These are phyloP conservation scores for Penicillium pancosmium DNA, from an alignment of 495 filamentous ascomycete species.

Conservation along the genomic window DNA sequence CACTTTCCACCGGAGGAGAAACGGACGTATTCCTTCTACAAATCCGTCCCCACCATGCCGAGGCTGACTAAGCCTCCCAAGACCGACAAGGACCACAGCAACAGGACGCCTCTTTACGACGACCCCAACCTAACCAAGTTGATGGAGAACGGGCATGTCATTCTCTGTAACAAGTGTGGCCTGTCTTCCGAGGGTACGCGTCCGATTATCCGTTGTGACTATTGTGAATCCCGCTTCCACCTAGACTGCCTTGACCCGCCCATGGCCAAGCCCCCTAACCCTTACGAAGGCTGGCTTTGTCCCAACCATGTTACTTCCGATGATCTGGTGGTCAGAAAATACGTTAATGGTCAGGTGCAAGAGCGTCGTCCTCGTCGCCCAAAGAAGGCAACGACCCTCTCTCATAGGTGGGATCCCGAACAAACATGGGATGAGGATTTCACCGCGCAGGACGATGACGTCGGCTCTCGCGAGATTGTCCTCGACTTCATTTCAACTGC, in stretches of 20 bases:
- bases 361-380: constrained; percentile 58
- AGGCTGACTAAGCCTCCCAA: constrained; percentile 33
- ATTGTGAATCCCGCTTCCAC: constrained; percentile 82
- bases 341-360: constrained; percentile 52
- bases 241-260: constrained; percentile 90
- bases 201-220: constrained; percentile 78
- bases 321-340: constrained; percentile 37
- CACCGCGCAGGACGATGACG: neutral
- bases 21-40: constrained; percentile 21
- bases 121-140: constrained; percentile 53
- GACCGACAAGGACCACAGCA: constrained; percentile 1
- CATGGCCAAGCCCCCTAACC: constrained; percentile 70
- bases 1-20: constrained; percentile 12
- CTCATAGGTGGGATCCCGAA: constrained; percentile 12
- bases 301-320: constrained; percentile 79
- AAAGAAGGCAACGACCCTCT: constrained; percentile 24
- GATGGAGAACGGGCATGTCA: constrained; percentile 66
- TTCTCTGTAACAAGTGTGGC: constrained; percentile 73
- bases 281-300: constrained; percentile 78
- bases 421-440: constrained; percentile 2
- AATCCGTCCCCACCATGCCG: constrained; percentile 29
- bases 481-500: constrained; percentile 27
- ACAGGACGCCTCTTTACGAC: constrained; percentile 20
- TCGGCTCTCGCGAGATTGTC: constrained; percentile 14
- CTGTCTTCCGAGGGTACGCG: constrained; percentile 56